phyloP scores from a whole-genome alignment of 2,329 filamentous ascomycete species.

The Rhinocladiella mackenziei region DNA sequence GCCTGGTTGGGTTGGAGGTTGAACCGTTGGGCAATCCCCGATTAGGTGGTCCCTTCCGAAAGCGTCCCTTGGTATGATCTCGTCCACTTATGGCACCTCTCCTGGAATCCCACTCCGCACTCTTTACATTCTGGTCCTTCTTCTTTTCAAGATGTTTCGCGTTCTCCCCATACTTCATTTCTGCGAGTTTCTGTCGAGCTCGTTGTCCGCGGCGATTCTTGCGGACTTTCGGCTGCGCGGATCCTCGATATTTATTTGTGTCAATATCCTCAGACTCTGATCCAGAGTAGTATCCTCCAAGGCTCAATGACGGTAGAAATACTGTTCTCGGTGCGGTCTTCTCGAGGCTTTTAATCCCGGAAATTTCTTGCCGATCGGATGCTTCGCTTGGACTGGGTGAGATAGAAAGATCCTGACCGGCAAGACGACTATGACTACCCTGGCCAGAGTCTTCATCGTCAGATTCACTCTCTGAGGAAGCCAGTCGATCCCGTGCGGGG shows the following conservation, averaged over 20 bases:
- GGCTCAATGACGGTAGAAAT: slow-evolving; percentile 59
- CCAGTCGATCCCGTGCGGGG: slow-evolving; percentile 10
- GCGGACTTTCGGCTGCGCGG: slow-evolving; percentile 37
- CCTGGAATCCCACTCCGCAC: slow-evolving; percentile 57
- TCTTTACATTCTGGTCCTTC: slow-evolving; percentile 37
- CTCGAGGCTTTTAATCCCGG: not conserved
- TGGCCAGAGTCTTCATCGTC: slow-evolving; percentile 1
- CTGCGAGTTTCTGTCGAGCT: slow-evolving; percentile 57
- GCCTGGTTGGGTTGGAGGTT: not conserved
- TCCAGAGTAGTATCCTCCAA: slow-evolving; percentile 61
- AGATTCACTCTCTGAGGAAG: slow-evolving; percentile 17
- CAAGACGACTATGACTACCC: not conserved
- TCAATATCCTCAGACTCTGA: slow-evolving; percentile 54
- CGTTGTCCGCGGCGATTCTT: slow-evolving; percentile 61
- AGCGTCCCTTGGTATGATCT: not conserved
- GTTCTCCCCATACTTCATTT: slow-evolving; percentile 57
- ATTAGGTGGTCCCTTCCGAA: slow-evolving; percentile 15
- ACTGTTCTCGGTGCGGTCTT: slow-evolving; percentile 39
- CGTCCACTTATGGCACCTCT: slow-evolving; percentile 47
- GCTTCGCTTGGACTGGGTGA: slow-evolving; percentile 11
- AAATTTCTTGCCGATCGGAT: not conserved
- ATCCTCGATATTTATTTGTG: slow-evolving; percentile 34
- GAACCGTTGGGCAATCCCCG: slow-evolving; percentile 26
- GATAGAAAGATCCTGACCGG: slow-evolving; percentile 9
- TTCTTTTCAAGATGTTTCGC: slow-evolving; percentile 56